A percentile compares a stretch with the other conserved stretches of the same genome.
These are phyloP conservation scores for Zoysia japonica DNA, from an alignment of 176 grass and related monocot genomes.

Conservation along the genomic window DNA sequence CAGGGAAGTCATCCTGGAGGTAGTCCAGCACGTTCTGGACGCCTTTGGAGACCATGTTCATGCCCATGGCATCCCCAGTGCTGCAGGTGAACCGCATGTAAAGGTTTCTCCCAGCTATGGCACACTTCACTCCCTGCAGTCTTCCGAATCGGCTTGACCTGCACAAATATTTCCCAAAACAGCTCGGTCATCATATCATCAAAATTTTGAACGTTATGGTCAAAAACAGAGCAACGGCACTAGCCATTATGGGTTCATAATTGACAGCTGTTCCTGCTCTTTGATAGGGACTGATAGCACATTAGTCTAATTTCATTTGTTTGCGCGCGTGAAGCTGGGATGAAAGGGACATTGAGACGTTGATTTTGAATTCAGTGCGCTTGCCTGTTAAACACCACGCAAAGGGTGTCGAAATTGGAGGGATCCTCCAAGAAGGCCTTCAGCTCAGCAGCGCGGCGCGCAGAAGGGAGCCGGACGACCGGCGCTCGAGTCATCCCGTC, in stretches of 20 bases:
- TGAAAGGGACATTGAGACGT: slow-evolving; percentile 22
- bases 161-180: slow-evolving; percentile 31
- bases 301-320: slow-evolving; percentile 15
- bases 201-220: neutral
- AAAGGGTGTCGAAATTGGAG: slow-evolving; percentile 53
- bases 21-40: slow-evolving; percentile 88
- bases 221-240: neutral
- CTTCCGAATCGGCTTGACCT: slow-evolving; percentile 87
- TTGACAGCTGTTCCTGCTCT: neutral
- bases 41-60: slow-evolving; percentile 98
- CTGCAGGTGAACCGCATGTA: slow-evolving; percentile 89
- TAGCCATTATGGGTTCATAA: neutral
- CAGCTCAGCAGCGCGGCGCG: slow-evolving; percentile 60
- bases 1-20: slow-evolving; percentile 77
- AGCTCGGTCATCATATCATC: neutral
- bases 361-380: neutral
- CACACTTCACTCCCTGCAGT: slow-evolving; percentile 72
- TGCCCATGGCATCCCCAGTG: slow-evolving; percentile 98
- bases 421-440: slow-evolving; percentile 61
- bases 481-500: slow-evolving; percentile 78
- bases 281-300: slow-evolving; percentile 13
- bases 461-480: slow-evolving; percentile 48
- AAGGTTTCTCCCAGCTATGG: slow-evolving; percentile 84
- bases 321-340: slow-evolving; percentile 18
- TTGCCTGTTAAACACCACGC: slow-evolving; percentile 68